Conservation (phyloP, 495 filamentous ascomycete genomes). For the Penicillium chermesinum region DNA sequence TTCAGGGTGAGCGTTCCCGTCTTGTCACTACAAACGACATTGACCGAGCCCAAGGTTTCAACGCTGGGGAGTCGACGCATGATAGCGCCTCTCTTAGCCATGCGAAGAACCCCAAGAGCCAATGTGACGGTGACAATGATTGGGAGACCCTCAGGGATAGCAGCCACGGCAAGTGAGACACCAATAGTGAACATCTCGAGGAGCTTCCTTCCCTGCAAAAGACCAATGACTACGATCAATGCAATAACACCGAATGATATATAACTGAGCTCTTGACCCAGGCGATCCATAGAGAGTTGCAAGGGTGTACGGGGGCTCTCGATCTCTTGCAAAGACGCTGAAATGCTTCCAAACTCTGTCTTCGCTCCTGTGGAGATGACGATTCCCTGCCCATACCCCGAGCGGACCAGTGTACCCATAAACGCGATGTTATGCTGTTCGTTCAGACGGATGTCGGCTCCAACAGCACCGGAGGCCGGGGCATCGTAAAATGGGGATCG, state of each 20-base stretch:
- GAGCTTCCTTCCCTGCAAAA: conserved; percentile 80
- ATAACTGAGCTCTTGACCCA: conserved; percentile 91
- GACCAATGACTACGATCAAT: conserved; percentile 82
- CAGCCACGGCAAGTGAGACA: conserved; percentile 92
- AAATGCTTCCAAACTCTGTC: conserved; percentile 97
- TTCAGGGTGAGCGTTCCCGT: conserved; percentile 95
- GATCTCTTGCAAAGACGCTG: conserved; percentile 83
- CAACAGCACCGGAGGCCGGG: conserved; percentile 56
- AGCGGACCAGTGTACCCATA: conserved; percentile 96
- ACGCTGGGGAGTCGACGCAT: conserved; percentile 94
- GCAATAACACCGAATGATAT: conserved; percentile 93
- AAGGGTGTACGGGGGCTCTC: conserved; percentile 91
- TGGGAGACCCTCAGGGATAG: conserved; percentile 93
- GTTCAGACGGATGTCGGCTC: conserved; percentile 59
- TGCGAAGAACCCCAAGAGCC: conserved; percentile 87
- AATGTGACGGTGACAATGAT: conserved; percentile 98
- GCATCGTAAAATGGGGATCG: conserved; percentile 57
- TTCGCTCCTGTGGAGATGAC: conserved; percentile 89
- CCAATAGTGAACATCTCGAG: conserved; percentile 98
- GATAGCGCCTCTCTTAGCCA: conserved; percentile 90
- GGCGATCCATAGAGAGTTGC: conserved; percentile 92
- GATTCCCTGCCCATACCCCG: conserved; percentile 91
- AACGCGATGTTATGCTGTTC: conserved; percentile 85
- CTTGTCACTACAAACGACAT: conserved; percentile 98
- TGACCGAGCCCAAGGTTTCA: conserved; percentile 95